phyloP scores from a whole-genome alignment of 2,329 filamentous ascomycete species.

The Alternaria brassicae region DNA sequence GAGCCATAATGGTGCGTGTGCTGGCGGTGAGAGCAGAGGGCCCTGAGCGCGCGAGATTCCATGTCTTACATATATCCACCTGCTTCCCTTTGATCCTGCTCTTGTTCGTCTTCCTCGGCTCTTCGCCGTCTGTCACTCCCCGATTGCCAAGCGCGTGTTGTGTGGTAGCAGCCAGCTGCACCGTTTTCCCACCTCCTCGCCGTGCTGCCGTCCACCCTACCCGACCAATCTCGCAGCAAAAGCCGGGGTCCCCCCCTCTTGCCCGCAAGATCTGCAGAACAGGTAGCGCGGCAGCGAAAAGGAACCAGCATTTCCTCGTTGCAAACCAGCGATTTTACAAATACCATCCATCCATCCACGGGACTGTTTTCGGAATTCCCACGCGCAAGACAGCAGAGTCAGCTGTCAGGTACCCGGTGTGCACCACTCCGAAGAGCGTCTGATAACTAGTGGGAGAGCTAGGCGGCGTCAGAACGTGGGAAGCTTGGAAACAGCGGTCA shows the following conservation, averaged over 20 bases:
- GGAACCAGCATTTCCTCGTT: conserved; percentile 1
- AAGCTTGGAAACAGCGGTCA: conserved; percentile 28
- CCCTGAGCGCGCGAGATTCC: not conserved
- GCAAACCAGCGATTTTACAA: conserved; percentile 3
- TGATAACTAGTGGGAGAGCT: conserved; percentile 23
- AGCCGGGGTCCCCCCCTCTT: conserved; percentile 14
- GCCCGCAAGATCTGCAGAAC: conserved; percentile 23
- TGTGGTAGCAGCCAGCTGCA: conserved; percentile 14
- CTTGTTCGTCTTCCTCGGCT: conserved; percentile 1
- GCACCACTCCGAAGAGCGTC: conserved; percentile 18
- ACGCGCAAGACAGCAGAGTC: conserved; percentile 11
- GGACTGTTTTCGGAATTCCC: not conserved
- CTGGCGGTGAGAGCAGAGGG: conserved; percentile 11
- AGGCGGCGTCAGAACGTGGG: conserved; percentile 23
- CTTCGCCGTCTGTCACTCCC: not conserved
- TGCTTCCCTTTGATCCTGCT: not conserved
- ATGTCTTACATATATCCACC: conserved; percentile 9
- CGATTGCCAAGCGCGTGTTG: conserved; percentile 7
- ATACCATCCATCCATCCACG: conserved; percentile 8
- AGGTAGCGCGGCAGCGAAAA: conserved; percentile 4
- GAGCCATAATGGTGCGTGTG: conserved; percentile 15
- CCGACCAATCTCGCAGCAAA: conserved; percentile 25
- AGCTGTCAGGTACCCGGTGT: conserved; percentile 23
- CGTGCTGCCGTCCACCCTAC: conserved; percentile 12
- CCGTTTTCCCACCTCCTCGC: conserved; percentile 6